Base-by-base conservation (phyloP, 2,329 filamentous ascomycete species). In the Pyricularia sp. region DNA sequence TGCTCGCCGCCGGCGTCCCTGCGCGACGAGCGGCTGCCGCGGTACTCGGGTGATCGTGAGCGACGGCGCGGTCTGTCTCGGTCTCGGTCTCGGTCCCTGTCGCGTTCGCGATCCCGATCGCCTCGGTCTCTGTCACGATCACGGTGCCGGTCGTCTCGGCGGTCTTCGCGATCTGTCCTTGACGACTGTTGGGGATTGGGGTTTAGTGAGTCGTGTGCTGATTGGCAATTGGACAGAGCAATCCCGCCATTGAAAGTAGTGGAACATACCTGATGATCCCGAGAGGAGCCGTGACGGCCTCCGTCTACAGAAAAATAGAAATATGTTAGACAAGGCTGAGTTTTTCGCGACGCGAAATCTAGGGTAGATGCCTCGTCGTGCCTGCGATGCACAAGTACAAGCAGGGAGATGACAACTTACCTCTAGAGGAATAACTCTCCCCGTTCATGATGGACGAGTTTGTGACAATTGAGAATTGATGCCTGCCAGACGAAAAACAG, bases 21-120 rank as follows among this genome's bases (percentile, higher is more conserved):
- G 74, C 92, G 89, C 73, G 84, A 82, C 69, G 83, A 80, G 71
- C 90, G 84, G 69, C 90, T 86, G 73, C 88, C 83, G 75, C 87
- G 85, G 76, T 92, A 89, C 74, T 91, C 89, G 69, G 94, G 94
- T 23, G 94, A 98, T 77, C 94, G 89, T 71, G 94, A 97, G 72
- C 94, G 91, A 80, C 93, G 86, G 75, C 90, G 85, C 68, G 88
- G 87, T 73, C 86, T 79, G 72, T 80, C 77, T 12, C 69, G 67
- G 58, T 68, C 66, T 33, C 66, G 55, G 30, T 68, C 67, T 64
- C 75, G 74, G 66, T 75, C 71, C 26, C 65, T 55, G 26, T 66
- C 65, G 26, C 65, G 36, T 28, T 63, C 59, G 9, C 66, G 50
- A 30, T 68, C 66, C n/a, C 66, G 66, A 31, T 67, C 66, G 50